Evolutionary conservation across 2,329 filamentous ascomycete species (phyloP).

Genomic region (Ciborinia camelliae): DNA sequence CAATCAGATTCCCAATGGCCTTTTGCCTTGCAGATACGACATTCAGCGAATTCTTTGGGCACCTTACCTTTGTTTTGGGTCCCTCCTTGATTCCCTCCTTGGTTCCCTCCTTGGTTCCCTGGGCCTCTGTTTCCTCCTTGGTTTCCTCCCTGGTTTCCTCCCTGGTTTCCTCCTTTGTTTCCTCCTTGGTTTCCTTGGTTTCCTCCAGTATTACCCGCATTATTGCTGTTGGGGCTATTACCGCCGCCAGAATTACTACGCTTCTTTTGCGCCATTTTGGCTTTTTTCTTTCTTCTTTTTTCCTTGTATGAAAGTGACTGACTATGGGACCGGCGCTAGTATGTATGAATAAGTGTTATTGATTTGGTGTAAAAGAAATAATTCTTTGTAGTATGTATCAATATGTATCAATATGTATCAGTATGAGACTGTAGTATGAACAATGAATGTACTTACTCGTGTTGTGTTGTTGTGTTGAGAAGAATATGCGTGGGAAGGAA

Average conservation of each 20-base stretch:
- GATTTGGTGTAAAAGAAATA: background rate
- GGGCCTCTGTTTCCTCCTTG: background rate
- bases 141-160: background rate
- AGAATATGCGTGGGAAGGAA: background rate
- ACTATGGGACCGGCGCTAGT: conserved; percentile 1
- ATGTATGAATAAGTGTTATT: background rate
- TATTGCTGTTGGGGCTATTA: background rate
- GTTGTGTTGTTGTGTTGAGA: background rate
- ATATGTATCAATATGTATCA: background rate
- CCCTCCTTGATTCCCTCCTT: background rate
- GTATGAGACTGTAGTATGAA: background rate
- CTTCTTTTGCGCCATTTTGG: background rate
- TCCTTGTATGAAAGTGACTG: background rate
- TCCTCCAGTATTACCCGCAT: background rate
- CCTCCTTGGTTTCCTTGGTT: background rate
- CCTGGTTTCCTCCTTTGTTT: background rate
- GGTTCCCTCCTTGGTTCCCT: too few relatives aligned
- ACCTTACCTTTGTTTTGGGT: background rate
- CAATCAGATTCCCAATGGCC: conserved; percentile 15
- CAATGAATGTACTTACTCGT: background rate
- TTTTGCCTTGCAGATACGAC: conserved; percentile 2
- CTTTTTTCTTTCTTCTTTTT: background rate
- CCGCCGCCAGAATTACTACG: background rate
- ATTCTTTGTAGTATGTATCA: background rate
- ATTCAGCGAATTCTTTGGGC: background rate